Evolutionary conservation across 495 filamentous ascomycete genomes (phyloP), one percentile per base, ranked within the genome.

Genomic region (Cairneyella variabilis): DNA sequence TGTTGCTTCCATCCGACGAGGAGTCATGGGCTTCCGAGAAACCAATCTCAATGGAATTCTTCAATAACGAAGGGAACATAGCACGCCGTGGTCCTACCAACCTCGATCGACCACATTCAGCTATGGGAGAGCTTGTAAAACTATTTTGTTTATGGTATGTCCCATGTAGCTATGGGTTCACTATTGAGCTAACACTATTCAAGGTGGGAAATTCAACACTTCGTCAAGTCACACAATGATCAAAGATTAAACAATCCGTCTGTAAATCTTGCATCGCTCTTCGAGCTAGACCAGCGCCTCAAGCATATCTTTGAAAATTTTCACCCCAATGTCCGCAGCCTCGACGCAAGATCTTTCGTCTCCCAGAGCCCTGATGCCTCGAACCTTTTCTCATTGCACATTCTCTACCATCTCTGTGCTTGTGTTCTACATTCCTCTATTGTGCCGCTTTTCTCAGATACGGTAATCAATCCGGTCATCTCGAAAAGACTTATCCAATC

Each of bases 1-100:
- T 58, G 21, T 26, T 34, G 17, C 27, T 58, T 17, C 56, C 56
- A 32, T 58, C 49, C 14, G 56, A 58, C 17, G 56, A 58, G 34
- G 37, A 37, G 7, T 48, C 32, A 20, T 53, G 22, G 17, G 17
- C 22, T 41, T 32, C 36, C 12, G 23, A 40, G 17, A 48, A 18
- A 17, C 42, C 50, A 27, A 51, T 18, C n/a, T 47, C 48, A 18
- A 43, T 3, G n/a, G 41, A 58, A 52, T 20, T 18, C 16, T 58
- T 58, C 26, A 37, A 53, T 40, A 43, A 48, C 11, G 43, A 48
- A 46, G 56, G 56, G n/a, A 36, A 48, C 42, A 41, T 58, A 1
- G 22, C 25, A 27, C 16, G 20, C 16, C 10, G 12, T 5, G 34
- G 46, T 16, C 25, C 34, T 6, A 11, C 16, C 16, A 30, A 42